Evolutionary conservation across 257 asterid genomes (phyloP).

Genomic region (Fraxinus excelsior): DNA sequence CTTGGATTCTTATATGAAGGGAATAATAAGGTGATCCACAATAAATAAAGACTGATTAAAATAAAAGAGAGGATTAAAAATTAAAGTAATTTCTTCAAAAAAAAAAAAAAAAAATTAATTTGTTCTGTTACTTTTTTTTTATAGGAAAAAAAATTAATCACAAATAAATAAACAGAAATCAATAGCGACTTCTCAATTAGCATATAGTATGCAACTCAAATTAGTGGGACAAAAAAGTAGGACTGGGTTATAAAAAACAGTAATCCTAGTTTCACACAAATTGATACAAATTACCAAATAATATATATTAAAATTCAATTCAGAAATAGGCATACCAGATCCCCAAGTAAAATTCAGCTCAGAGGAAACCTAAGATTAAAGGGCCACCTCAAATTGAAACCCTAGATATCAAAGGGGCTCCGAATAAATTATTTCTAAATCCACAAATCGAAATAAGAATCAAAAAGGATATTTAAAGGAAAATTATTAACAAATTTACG

Average conservation of each 20-base stretch:
- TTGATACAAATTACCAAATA: neutral
- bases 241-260: conserved; percentile 33
- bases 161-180: neutral
- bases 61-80: neutral
- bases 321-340: conserved; percentile 36
- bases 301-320: conserved; percentile 30
- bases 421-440: conserved; percentile 23
- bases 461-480: neutral
- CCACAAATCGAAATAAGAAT: conserved; percentile 31
- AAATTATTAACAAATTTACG: conserved; percentile 14
- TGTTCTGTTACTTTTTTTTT: neutral
- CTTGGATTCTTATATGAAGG: neutral
- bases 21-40: neutral
- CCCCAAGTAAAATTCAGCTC: conserved; percentile 50
- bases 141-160: neutral
- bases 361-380: conserved; percentile 24
- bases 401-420: conserved; percentile 43
- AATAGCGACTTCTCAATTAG: conserved; percentile 13
- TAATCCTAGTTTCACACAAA: conserved; percentile 46
- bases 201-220: conserved; percentile 3
- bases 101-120: neutral
- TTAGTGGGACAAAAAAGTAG: conserved; percentile 4
- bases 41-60: neutral
- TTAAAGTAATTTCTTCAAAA: neutral
- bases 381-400: conserved; percentile 43